These are phyloP conservation scores for Cladosporium velox DNA, from an alignment of 2,329 filamentous ascomycete species.

Conservation along the genomic window DNA sequence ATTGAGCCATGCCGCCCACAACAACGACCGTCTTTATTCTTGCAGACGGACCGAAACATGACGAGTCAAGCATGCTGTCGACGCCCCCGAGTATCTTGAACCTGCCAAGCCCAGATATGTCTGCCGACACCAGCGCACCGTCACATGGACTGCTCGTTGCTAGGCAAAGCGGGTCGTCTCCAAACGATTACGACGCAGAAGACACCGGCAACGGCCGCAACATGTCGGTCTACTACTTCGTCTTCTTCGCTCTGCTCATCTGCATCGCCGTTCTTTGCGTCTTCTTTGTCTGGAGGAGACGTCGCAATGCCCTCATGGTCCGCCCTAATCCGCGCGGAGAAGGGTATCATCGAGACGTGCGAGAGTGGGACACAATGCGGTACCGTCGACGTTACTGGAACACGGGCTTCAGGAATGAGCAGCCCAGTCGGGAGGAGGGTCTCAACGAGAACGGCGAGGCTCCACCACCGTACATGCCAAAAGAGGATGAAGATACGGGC, in stretches of 20 bases:
- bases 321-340: constrained; percentile 28
- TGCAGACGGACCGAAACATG: neutral
- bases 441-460: constrained; percentile 66
- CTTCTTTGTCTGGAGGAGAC: constrained; percentile 50
- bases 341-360: constrained; percentile 34
- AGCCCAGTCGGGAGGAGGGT: constrained; percentile 52
- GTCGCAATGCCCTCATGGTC: constrained; percentile 37
- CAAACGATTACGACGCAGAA: constrained; percentile 22
- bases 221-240: constrained; percentile 55
- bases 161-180: neutral
- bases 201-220: constrained; percentile 22
- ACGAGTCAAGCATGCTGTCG: neutral
- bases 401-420: constrained; percentile 22
- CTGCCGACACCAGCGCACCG: neutral
- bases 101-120: neutral
- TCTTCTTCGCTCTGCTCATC: constrained; percentile 58
- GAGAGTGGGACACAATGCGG: constrained; percentile 35
- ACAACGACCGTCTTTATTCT: neutral
- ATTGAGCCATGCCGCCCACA: neutral
- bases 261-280: constrained; percentile 47
- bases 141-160: neutral
- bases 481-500: constrained; percentile 31
- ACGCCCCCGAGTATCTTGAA: neutral
- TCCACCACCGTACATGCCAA: constrained; percentile 61
- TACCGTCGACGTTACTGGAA: constrained; percentile 34